Conservation (phyloP, 2,329 filamentous ascomycete species). For the Mariannaea sp. region DNA sequence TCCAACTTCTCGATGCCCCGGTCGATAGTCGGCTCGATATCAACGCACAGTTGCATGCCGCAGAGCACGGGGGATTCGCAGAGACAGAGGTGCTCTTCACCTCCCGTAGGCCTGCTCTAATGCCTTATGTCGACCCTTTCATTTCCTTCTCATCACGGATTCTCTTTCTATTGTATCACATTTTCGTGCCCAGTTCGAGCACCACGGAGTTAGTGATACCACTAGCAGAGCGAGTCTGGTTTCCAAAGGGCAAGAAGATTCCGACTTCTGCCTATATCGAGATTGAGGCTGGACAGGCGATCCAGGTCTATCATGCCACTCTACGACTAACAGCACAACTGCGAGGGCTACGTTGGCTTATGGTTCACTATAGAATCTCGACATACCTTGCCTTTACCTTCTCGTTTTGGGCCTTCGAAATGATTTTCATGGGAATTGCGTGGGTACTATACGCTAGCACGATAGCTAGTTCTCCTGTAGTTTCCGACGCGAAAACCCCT, state of each 20-base stretch:
- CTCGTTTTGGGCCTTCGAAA: conserved; percentile 77
- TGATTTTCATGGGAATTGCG: conserved; percentile 66
- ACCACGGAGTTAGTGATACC: conserved; percentile 65
- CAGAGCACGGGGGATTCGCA: conserved; percentile 44
- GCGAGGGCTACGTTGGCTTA: conserved; percentile 77
- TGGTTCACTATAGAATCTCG: conserved; percentile 80
- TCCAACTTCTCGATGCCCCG: conserved; percentile 66
- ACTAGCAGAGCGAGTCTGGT: conserved; percentile 76
- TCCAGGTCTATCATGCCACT: conserved; percentile 76
- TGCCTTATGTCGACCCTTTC: conserved; percentile 78
- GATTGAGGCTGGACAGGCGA: conserved; percentile 67
- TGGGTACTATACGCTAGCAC: conserved; percentile 63
- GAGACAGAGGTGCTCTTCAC: conserved; percentile 55
- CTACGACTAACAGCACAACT: conserved; percentile 77
- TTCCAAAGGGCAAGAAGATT: conserved; percentile 50
- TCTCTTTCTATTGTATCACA: conserved; percentile 69
- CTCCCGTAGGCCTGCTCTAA: conserved; percentile 74
- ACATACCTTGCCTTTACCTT: conserved; percentile 71
- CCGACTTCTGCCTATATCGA: conserved; percentile 62
- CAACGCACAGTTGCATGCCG: conserved; percentile 39
- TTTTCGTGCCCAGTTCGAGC: conserved; percentile 68
- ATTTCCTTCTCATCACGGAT: conserved; percentile 66
- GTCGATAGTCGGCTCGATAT: conserved; percentile 30
- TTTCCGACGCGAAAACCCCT: conserved; percentile 12
- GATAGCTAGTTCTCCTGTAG: conserved; percentile 24